Conservation (phyloP, 2,329 filamentous ascomycete species). For the Chaetomium olivaceum region DNA sequence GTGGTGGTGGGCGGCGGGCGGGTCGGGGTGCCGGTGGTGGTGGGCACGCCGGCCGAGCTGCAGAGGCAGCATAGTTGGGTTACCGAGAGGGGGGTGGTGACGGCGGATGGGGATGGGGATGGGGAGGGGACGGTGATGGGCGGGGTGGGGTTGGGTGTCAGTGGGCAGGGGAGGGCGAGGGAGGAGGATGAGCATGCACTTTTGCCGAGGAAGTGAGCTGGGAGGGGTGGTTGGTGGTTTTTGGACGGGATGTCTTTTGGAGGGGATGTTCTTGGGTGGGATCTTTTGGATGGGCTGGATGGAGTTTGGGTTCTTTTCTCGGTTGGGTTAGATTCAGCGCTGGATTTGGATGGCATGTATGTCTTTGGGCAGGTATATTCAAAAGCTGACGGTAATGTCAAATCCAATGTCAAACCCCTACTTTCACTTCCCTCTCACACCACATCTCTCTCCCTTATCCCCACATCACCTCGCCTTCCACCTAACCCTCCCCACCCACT, state of each 20-base stretch:
- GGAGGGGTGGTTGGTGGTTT: too few relatives aligned
- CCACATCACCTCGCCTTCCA: conserved; percentile 60
- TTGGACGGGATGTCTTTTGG: background rate
- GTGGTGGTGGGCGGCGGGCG: conserved; percentile 29
- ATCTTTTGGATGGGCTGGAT: background rate
- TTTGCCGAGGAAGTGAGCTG: conserved; percentile 6
- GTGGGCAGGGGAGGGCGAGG: background rate
- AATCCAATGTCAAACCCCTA: background rate
- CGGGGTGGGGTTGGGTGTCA: background rate
- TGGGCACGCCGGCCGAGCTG: background rate
- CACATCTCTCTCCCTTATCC: background rate
- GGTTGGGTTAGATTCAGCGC: background rate
- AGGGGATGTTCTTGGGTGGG: too few relatives aligned
- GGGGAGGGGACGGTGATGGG: conserved; percentile 7
- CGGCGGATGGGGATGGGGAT: conserved; percentile 22
- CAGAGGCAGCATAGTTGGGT: conserved; percentile 31
- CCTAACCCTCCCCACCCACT: conserved; percentile 70
- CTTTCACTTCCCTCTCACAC: background rate
- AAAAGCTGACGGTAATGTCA: background rate
- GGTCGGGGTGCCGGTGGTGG: conserved; percentile 17
- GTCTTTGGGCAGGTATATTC: background rate
- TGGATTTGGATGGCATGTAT: conserved; percentile 1
- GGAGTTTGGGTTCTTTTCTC: background rate
- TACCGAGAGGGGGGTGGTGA: conserved; percentile 24
- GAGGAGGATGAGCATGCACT: conserved; percentile 21